A percentile compares a stretch with the other conserved stretches of the same genome.
Evolutionary conservation across 768 basidiomycete genomes (phyloP).

Genomic region (Brasilioporus rufonigricans): DNA sequence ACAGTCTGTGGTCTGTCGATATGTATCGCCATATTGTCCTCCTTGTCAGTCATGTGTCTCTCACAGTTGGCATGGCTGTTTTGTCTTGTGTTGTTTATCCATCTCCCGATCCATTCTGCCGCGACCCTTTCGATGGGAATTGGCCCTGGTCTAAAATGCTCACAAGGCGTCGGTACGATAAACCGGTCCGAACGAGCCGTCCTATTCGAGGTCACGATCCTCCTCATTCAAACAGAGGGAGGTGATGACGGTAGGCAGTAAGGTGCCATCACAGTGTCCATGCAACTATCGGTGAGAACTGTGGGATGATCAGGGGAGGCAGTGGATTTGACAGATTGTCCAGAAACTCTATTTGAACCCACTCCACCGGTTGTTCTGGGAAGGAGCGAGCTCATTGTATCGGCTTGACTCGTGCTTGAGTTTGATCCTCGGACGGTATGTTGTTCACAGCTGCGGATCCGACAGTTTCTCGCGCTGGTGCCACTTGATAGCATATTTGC

Average conservation of each 20-base stretch:
- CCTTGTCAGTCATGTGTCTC: not conserved
- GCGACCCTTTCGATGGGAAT: conserved; percentile 24
- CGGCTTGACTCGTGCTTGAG: not conserved
- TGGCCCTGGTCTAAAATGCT: not conserved
- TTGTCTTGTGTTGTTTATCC: not conserved
- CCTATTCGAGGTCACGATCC: not conserved
- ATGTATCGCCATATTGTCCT: not conserved
- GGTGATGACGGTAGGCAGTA: conserved; percentile 8
- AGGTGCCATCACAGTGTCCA: conserved; percentile 4
- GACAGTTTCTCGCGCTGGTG: not conserved
- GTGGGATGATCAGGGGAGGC: conserved; percentile 2
- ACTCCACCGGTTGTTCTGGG: not conserved
- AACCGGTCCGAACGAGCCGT: conserved; percentile 9
- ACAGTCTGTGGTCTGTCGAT: not conserved
- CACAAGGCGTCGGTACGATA: not conserved
- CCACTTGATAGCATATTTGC: not conserved
- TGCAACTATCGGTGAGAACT: conserved; percentile 12
- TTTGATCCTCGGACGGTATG: conserved; percentile 10
- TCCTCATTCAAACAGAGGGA: not conserved
- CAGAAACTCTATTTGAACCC: not conserved
- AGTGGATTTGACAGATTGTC: not conserved
- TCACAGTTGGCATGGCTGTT: not conserved
- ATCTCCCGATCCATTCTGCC: conserved; percentile 1
- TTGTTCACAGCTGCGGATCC: not conserved
- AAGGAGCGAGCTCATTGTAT: not conserved